These are phyloP conservation scores for Erodium texanum DNA, from an alignment of 441 rosid genomes.

Conservation along the genomic window DNA sequence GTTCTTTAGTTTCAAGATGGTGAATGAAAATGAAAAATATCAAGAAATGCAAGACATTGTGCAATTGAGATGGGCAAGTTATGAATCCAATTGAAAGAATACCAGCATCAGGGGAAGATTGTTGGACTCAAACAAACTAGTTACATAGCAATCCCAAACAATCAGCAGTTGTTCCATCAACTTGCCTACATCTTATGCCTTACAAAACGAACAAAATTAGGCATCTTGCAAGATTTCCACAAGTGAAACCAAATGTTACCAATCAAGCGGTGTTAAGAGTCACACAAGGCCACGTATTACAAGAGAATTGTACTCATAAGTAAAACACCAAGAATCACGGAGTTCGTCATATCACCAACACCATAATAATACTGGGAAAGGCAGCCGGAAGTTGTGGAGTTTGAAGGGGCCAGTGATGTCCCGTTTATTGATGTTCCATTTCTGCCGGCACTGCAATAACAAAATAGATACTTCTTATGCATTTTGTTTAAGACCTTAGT, in stretches of 20 bases:
- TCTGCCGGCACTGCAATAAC: conserved; percentile 48
- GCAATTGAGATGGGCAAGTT: no score
- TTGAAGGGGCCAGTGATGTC: conserved; percentile 68
- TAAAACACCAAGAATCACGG: conserved; percentile 34
- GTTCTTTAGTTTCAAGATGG: no score
- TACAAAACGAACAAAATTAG: conserved; percentile 53
- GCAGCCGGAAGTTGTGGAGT: conserved; percentile 56
- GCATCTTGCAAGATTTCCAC: conserved; percentile 26
- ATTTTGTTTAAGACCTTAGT: background rate
- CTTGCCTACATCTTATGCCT: conserved; percentile 20
- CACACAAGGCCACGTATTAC: conserved; percentile 29
- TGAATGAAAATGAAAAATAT: no score
- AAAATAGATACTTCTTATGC: conserved; percentile 3
- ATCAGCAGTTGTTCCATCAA: conserved; percentile 22
- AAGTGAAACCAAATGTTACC: conserved; percentile 11
- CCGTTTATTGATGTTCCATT: conserved; percentile 53
- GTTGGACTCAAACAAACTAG: background rate
- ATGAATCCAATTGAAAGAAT: no score
- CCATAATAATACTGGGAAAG: conserved; percentile 20
- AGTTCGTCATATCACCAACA: conserved; percentile 35
- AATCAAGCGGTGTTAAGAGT: background rate
- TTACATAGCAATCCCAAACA: conserved; percentile 20
- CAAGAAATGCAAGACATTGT: no score
- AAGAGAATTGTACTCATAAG: conserved; percentile 34
- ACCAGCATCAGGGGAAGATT: no score